These are phyloP conservation scores for Boletus reticulatus DNA, from an alignment of 768 basidiomycete species.

Conservation along the genomic window DNA sequence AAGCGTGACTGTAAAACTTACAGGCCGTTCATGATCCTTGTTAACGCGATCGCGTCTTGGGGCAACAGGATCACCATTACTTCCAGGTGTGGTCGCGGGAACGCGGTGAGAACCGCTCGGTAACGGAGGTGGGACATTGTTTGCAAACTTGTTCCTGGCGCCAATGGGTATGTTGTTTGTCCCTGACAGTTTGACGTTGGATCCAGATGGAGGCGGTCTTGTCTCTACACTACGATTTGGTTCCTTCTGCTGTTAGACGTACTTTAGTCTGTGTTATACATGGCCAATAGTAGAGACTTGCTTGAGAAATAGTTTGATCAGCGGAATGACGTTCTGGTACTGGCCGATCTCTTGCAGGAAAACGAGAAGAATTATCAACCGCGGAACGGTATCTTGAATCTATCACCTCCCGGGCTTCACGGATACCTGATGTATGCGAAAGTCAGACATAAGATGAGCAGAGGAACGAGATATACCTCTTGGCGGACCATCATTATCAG, in stretches of 20 bases:
- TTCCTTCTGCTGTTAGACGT: constrained; percentile 18
- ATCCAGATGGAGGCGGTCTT: constrained; percentile 11
- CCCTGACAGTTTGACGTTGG: constrained; percentile 28
- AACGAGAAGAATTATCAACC: constrained; percentile 16
- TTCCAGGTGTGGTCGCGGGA: constrained; percentile 6
- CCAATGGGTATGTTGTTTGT: constrained; percentile 35
- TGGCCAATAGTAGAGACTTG: constrained; percentile 1
- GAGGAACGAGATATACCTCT: constrained; percentile 9
- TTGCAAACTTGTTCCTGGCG: constrained; percentile 22
- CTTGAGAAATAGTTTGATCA: constrained; percentile 19
- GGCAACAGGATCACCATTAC: constrained; percentile 20
- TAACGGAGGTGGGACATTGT: neutral
- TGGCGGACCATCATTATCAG: constrained; percentile 16
- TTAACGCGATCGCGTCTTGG: constrained; percentile 13
- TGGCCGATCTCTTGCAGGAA: constrained; percentile 16
- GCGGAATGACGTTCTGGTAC: constrained; percentile 16
- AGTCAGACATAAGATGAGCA: neutral
- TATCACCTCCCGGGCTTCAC: constrained; percentile 18
- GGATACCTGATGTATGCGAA: constrained; percentile 3
- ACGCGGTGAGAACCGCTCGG: constrained; percentile 1
- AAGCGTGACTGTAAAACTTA: constrained; percentile 4
- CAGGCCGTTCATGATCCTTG: constrained; percentile 25
- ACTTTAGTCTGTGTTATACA: neutral
- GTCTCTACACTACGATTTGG: constrained; percentile 10
- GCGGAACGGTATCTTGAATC: constrained; percentile 19